Evolutionary conservation across 331 rosid genomes (phyloP), one percentile per base, ranked within the genome.

Genomic region (Phaseolus coccineus): DNA sequence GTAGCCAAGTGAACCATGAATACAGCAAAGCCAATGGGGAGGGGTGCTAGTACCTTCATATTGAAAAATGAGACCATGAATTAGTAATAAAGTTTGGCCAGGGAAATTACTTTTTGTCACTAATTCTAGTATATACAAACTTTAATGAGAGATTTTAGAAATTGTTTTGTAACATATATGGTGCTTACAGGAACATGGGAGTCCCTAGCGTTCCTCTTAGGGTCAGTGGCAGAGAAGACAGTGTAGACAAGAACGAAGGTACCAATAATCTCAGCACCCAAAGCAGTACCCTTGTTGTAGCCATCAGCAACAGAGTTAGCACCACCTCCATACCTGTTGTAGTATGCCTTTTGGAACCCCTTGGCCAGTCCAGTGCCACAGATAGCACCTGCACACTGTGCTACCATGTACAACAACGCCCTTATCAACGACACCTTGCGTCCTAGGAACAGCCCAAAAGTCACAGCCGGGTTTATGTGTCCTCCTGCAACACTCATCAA

Each of bases 1-100:
- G 98, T 95, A 50, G 98, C 97, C 87, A 95, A 85, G 86, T 95
- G 99, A 79, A 95, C 99, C 91, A 95, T 95, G 89, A 95, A 95
- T 51, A 95, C 99, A 55, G 98, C 97, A 71, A 95, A 95, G 61
- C 98, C 98, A 82, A 95, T 95, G 0, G 98, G 98, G 3, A 95
- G 91, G 22, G 98, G 98, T n/a, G 98, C 97, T 89, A 92, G 89
- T 0, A 94, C 98, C 98, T 92, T 65, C 22, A 22, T 27, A 48
- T 16, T 7, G 8, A 2, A 66, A 67, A 67, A 22, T 16, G 16
- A 66, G 39, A 59, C 19, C 6, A 15, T 16, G 2, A 51, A 5
- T 51, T 1, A 51, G 22, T 51, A 16, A 5, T 2, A 5, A 50
- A 15, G 1, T 50, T 14, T 50, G 12, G 44, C 7, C 2, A 39